Percentiles rank a stretch among this genome's conserved stretches.
Conservation (phyloP, 768 basidiomycete species). For the Coprinellus aureogranulatus region DNA sequence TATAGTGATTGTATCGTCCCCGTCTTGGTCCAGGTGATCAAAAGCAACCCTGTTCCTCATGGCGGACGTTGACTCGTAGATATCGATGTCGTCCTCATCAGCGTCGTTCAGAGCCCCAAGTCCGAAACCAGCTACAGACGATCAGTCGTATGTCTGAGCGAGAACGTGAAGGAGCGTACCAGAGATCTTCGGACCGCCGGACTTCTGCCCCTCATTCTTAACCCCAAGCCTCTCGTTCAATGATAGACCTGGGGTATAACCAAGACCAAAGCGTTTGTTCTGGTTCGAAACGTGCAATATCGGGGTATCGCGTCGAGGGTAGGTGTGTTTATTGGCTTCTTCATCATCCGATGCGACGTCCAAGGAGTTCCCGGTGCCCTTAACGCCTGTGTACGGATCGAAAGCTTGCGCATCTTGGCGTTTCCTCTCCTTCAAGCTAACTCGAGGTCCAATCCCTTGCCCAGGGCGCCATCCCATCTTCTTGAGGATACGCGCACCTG, state of each 20-base stretch:
- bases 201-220: constrained; percentile 18
- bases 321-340: constrained; percentile 84
- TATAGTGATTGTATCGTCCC: constrained; percentile 54
- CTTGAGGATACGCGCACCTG: constrained; percentile 81
- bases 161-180: constrained; percentile 35
- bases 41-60: constrained; percentile 58
- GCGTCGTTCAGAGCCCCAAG: constrained; percentile 89
- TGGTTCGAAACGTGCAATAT: constrained; percentile 63
- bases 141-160: background rate
- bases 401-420: constrained; percentile 62
- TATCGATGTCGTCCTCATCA: constrained; percentile 87
- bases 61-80: constrained; percentile 58
- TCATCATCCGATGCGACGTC: constrained; percentile 61
- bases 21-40: constrained; percentile 61
- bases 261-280: constrained; percentile 78
- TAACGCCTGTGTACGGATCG: constrained; percentile 28
- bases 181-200: constrained; percentile 54
- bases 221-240: constrained; percentile 58
- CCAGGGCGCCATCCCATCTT: constrained; percentile 96
- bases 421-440: constrained; percentile 72
- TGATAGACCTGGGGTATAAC: constrained; percentile 66
- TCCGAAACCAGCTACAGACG: constrained; percentile 71
- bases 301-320: constrained; percentile 78
- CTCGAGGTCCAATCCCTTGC: constrained; percentile 89
- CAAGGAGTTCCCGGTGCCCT: constrained; percentile 28